A percentile compares a stretch with the other conserved stretches of the same genome.
These are phyloP conservation scores for Mycena pura DNA, from an alignment of 768 basidiomycete genomes.

Conservation along the genomic window DNA sequence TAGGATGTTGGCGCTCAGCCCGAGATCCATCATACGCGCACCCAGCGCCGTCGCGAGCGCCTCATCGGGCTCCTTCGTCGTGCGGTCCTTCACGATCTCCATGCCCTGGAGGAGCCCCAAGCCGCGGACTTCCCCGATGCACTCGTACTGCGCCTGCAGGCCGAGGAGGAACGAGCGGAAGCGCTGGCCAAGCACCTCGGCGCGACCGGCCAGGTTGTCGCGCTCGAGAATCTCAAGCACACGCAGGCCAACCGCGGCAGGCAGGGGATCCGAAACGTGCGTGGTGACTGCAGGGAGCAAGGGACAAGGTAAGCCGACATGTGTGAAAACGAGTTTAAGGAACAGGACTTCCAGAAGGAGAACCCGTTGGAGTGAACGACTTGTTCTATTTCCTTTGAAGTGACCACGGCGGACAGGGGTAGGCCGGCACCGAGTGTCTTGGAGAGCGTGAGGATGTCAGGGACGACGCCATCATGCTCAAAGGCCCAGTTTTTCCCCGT, in stretches of 20 bases:
- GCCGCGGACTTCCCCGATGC: conserved; percentile 30
- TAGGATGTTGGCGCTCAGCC: conserved; percentile 30
- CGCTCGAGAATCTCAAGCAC: conserved; percentile 29
- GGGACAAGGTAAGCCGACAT: neutral
- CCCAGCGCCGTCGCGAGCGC: conserved; percentile 21
- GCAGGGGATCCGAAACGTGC: conserved; percentile 29
- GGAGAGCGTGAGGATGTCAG: conserved; percentile 29
- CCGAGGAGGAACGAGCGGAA: conserved; percentile 25
- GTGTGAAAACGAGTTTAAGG: neutral
- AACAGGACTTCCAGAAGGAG: conserved; percentile 26
- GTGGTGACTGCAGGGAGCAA: conserved; percentile 21
- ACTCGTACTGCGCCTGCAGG: conserved; percentile 28
- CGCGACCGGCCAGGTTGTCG: conserved; percentile 25
- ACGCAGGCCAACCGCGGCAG: conserved; percentile 27
- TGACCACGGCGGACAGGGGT: conserved; percentile 30
- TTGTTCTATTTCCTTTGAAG: conserved; percentile 29
- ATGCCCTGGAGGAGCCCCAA: conserved; percentile 29
- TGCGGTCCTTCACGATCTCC: conserved; percentile 27
- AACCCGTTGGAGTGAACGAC: conserved; percentile 26
- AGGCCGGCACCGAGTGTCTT: conserved; percentile 32
- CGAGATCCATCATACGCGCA: conserved; percentile 28
- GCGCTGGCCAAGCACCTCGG: conserved; percentile 22
- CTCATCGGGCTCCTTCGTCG: conserved; percentile 28
- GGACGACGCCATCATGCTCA: conserved; percentile 27
- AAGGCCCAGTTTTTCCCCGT: conserved; percentile 32